phyloP scores from a whole-genome alignment of 2,329 filamentous ascomycete genomes.

The Furcasterigmium furcatum region DNA sequence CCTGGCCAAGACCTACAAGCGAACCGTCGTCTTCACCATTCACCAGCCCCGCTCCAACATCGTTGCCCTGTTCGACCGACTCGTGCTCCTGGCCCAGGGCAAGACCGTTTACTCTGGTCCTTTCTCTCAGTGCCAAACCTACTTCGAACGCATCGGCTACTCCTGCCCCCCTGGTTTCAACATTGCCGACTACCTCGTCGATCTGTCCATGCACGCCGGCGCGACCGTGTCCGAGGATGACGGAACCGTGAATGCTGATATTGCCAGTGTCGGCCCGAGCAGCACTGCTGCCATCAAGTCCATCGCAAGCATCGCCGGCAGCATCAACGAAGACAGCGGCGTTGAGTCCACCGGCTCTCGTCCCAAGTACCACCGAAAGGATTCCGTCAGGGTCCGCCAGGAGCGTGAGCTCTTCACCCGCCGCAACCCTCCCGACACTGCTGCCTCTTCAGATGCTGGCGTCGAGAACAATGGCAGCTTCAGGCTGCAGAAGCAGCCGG shows the following conservation, averaged over 20 bases:
- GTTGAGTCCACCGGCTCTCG: constrained; percentile 56
- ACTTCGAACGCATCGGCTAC: constrained; percentile 91
- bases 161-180: constrained; percentile 95
- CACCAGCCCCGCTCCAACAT: constrained; percentile 98
- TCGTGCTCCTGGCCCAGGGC: constrained; percentile 87
- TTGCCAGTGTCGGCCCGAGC: constrained; percentile 71
- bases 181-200: constrained; percentile 95
- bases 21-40: constrained; percentile 97
- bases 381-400: constrained; percentile 82
- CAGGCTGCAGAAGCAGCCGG: constrained; percentile 44
- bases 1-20: constrained; percentile 91
- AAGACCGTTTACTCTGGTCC: constrained; percentile 91
- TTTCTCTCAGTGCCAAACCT: constrained; percentile 82
- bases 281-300: constrained; percentile 89
- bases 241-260: constrained; percentile 49
- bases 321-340: constrained; percentile 65
- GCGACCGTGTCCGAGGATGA: constrained; percentile 58
- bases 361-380: constrained; percentile 66
- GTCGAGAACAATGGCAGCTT: constrained; percentile 48
- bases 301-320: constrained; percentile 75
- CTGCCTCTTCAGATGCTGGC: constrained; percentile 56
- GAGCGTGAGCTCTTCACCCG: constrained; percentile 88
- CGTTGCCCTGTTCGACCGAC: constrained; percentile 89
- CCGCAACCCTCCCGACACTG: constrained; percentile 62
- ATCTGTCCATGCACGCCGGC: constrained; percentile 94